Percentiles rank a stretch among this genome's conserved stretches.
These are phyloP conservation scores for Penicillium sp. DNA, from an alignment of 2,329 filamentous ascomycete genomes.

Conservation along the genomic window DNA sequence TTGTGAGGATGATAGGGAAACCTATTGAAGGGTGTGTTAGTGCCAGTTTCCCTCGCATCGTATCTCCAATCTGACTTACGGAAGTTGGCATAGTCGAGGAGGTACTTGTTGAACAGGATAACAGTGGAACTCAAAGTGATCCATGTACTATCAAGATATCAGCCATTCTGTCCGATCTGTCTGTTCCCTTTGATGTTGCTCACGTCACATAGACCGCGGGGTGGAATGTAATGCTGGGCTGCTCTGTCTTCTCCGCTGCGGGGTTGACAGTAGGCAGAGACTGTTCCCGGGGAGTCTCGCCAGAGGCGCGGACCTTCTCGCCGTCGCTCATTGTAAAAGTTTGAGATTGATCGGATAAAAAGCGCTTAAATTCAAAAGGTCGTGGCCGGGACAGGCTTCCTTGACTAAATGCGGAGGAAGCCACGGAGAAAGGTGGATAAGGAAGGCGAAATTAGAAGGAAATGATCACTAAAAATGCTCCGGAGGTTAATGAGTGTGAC, in stretches of 20 bases:
- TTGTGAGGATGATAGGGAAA: constrained; percentile 71
- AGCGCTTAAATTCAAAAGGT: constrained; percentile 51
- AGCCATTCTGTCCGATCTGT: constrained; percentile 10
- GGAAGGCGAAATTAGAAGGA: constrained; percentile 18
- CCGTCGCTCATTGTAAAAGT: constrained; percentile 60
- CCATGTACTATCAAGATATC: constrained; percentile 66
- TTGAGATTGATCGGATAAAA: constrained; percentile 45
- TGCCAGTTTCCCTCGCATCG: background rate
- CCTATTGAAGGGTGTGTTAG: constrained; percentile 29
- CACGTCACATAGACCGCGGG: constrained; percentile 81
- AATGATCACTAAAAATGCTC: constrained; percentile 21
- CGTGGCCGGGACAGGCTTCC: constrained; percentile 46
- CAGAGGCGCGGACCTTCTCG: constrained; percentile 81
- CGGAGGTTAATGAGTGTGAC: constrained; percentile 14
- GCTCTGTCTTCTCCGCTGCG: constrained; percentile 64
- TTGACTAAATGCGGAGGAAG: constrained; percentile 46
- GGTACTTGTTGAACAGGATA: constrained; percentile 99
- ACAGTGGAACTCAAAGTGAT: constrained; percentile 89
- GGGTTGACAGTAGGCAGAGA: constrained; percentile 81
- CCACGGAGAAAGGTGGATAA: constrained; percentile 35
- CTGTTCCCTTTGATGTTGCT: constrained; percentile 13
- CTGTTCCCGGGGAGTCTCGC: constrained; percentile 57
- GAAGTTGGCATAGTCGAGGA: constrained; percentile 82
- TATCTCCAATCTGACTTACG: constrained; percentile 53
- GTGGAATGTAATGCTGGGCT: constrained; percentile 67